These are phyloP conservation scores for Guyanaporus albipodus DNA, from an alignment of 768 basidiomycete genomes.

Conservation along the genomic window DNA sequence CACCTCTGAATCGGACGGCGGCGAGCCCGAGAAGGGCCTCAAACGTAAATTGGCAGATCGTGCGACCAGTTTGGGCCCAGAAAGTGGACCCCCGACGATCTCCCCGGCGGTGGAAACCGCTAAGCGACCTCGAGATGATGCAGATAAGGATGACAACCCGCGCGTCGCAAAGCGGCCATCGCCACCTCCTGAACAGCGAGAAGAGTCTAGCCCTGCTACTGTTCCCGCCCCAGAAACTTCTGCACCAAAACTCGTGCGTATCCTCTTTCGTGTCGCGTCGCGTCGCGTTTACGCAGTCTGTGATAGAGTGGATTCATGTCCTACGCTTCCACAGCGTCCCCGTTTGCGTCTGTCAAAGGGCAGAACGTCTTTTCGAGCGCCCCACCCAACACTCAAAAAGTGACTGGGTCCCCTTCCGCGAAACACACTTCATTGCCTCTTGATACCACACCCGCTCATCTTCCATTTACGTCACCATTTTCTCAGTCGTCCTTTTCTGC, in stretches of 20 bases:
- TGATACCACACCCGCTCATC: conserved; percentile 21
- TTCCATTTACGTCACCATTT: conserved; percentile 21
- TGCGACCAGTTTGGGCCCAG: conserved; percentile 59
- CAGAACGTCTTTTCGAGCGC: conserved; percentile 45
- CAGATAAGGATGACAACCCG: conserved; percentile 60
- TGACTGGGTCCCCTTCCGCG: conserved; percentile 25
- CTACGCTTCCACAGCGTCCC: conserved; percentile 70
- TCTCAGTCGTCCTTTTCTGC: conserved; percentile 20
- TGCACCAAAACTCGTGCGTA: conserved; percentile 46
- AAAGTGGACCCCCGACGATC: conserved; percentile 22
- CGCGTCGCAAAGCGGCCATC: conserved; percentile 57
- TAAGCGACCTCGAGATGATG: conserved; percentile 61
- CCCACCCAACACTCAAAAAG: conserved; percentile 25
- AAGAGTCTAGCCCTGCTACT: conserved; percentile 13
- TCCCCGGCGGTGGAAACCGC: conserved; percentile 35
- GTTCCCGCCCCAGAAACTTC: conserved; percentile 22
- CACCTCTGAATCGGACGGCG: conserved; percentile 43
- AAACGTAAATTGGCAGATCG: conserved; percentile 71
- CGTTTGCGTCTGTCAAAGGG: conserved; percentile 71
- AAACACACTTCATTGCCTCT: conserved; percentile 16
- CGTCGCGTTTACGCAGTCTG: conserved; percentile 9
- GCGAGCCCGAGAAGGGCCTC: conserved; percentile 54
- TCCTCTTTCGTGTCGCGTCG: conserved; percentile 1
- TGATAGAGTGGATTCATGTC: conserved; percentile 71
- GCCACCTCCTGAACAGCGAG: conserved; percentile 58